Evolutionary conservation across 441 rosid species (phyloP).

Genomic region (Adansonia grandidieri): DNA sequence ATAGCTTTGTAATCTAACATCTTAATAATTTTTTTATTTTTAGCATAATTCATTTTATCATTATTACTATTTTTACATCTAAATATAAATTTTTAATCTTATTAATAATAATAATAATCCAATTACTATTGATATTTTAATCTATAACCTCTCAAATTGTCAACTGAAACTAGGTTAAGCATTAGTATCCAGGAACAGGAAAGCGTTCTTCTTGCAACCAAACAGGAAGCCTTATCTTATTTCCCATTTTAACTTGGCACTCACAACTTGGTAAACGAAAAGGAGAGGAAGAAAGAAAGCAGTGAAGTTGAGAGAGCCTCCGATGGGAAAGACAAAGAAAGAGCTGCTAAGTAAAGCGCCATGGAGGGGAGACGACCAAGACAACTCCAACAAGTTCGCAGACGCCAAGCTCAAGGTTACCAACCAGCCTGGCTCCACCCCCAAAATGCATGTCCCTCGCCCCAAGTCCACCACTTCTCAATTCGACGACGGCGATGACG

Average conservation of each 20-base stretch:
- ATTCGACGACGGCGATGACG: constrained; percentile 44
- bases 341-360: constrained; percentile 81
- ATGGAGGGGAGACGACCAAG: constrained; percentile 74
- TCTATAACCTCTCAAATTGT: too few relatives aligned
- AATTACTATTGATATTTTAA: too few relatives aligned
- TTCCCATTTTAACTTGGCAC: background rate
- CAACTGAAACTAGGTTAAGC: too few relatives aligned
- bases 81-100: too few relatives aligned
- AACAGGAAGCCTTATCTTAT: constrained; percentile 16
- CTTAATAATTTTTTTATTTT: too few relatives aligned
- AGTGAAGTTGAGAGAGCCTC: background rate
- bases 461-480: constrained; percentile 39
- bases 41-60: too few relatives aligned
- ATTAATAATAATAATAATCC: too few relatives aligned
- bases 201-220: constrained; percentile 5
- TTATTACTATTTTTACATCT: too few relatives aligned
- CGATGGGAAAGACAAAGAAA: constrained; percentile 61
- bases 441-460: constrained; percentile 87
- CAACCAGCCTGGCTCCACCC: constrained; percentile 63
- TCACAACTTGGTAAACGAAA: background rate
- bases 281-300: too few relatives aligned
- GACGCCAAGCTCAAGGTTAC: constrained; percentile 82
- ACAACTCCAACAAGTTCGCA: constrained; percentile 56
- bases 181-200: too few relatives aligned
- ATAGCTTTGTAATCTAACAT: too few relatives aligned